phyloP scores from a whole-genome alignment of 805 yeast species.

The Millerago galiae region DNA sequence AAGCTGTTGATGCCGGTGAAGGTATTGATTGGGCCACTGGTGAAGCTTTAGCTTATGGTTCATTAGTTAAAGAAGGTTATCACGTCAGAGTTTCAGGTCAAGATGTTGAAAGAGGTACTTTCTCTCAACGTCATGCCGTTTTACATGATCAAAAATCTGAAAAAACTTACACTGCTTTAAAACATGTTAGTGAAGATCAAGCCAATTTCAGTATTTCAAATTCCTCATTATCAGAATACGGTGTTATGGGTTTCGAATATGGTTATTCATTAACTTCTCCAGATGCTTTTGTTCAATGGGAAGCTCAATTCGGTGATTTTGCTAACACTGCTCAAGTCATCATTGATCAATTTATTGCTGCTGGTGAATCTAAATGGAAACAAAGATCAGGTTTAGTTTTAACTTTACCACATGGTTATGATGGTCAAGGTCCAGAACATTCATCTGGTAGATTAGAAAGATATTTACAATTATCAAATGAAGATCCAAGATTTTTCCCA shows the following conservation, averaged over 20 bases:
- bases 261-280: conserved; percentile 98
- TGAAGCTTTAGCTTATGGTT: conserved; percentile 97
- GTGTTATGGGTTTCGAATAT: conserved; percentile 98
- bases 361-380: conserved; percentile 98
- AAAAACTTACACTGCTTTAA: conserved; percentile 76
- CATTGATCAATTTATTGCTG: conserved; percentile 91
- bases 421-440: conserved; percentile 99
- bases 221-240: conserved; percentile 96
- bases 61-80: conserved; percentile 86
- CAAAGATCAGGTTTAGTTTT: conserved; percentile 96
- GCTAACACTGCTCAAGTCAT: conserved; percentile 99
- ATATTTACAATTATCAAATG: conserved; percentile 91
- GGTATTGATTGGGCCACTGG: conserved; percentile 99
- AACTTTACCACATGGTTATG: conserved; percentile 98
- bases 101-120: conserved; percentile 99
- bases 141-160: conserved; percentile 93
- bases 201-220: conserved; percentile 84
- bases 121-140: conserved; percentile 98
- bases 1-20: conserved; percentile 83
- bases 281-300: conserved; percentile 97
- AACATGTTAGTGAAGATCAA: conserved; percentile 71
- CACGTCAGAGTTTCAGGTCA: conserved; percentile 98
- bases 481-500: conserved; percentile 94
- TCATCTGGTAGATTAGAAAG: conserved; percentile 97
- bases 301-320: conserved; percentile 99